Percentiles rank a stretch among this genome's conserved stretches.
Conservation (phyloP, 805 yeast species). For the Wickerhamiella occidentalis region DNA sequence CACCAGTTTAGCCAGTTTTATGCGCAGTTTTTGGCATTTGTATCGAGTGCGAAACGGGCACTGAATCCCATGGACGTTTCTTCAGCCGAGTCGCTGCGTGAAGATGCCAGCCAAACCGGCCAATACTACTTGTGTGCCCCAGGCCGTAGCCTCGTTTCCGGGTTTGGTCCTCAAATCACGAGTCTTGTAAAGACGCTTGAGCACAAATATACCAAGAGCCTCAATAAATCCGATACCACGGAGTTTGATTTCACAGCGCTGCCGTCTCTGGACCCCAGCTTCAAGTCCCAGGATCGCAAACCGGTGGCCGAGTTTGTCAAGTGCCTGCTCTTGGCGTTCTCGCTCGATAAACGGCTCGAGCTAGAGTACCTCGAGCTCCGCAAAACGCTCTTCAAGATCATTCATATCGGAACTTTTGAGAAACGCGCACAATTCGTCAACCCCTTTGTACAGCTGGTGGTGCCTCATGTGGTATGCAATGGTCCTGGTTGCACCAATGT, state of each 20-base stretch:
- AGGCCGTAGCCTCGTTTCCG: conserved; percentile 27
- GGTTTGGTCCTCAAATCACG: conserved; percentile 50
- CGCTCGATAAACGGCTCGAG: conserved; percentile 48
- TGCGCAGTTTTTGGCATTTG: conserved; percentile 36
- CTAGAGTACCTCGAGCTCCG: conserved; percentile 67
- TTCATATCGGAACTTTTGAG: conserved; percentile 79
- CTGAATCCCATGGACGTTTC: neutral
- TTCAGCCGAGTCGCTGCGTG: neutral
- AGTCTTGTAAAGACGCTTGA: conserved; percentile 55
- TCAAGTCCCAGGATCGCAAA: conserved; percentile 30
- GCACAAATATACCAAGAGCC: conserved; percentile 54
- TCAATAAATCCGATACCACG: conserved; percentile 37
- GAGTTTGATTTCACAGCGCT: conserved; percentile 64
- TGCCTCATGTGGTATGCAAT: conserved; percentile 57
- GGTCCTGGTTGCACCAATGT: conserved; percentile 56
- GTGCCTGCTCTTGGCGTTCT: conserved; percentile 56
- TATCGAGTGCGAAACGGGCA: neutral
- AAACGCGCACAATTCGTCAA: conserved; percentile 57
- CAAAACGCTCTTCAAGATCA: conserved; percentile 54
- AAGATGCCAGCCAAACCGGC: neutral
- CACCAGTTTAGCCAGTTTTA: conserved; percentile 85
- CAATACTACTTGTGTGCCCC: conserved; percentile 14
- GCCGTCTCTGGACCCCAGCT: conserved; percentile 42
- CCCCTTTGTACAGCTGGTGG: conserved; percentile 57
- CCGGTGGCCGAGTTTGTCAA: conserved; percentile 77